phyloP scores from a whole-genome alignment of 805 yeast genomes.

The Starmerella sp. region DNA sequence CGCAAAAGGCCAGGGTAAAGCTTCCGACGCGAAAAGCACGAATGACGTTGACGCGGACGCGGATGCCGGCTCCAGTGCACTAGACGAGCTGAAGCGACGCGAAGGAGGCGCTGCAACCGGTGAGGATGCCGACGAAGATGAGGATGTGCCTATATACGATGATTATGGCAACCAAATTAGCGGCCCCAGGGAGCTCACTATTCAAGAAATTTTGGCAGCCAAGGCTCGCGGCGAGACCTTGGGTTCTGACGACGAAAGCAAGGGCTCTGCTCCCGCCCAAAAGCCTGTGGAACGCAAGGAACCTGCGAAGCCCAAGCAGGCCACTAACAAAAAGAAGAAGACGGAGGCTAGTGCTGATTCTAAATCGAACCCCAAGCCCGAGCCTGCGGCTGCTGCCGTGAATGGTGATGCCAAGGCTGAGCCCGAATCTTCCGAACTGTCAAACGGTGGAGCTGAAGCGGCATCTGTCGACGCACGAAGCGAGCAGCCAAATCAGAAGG shows the following conservation, averaged over 20 bases:
- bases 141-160: slow-evolving; percentile 23
- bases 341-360: not conserved
- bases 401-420: not conserved
- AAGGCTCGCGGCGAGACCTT: slow-evolving; percentile 7
- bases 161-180: slow-evolving; percentile 27
- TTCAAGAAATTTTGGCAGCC: slow-evolving; percentile 15
- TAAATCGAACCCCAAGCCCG: not conserved
- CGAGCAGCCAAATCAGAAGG: not conserved
- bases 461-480: not conserved
- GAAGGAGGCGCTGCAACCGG: slow-evolving; percentile 20
- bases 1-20: slow-evolving; percentile 37
- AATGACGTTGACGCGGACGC: slow-evolving; percentile 73
- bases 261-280: slow-evolving; percentile 19
- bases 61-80: slow-evolving; percentile 26
- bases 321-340: not conserved
- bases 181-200: slow-evolving; percentile 22
- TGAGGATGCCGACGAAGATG: slow-evolving; percentile 14
- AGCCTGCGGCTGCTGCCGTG: not conserved
- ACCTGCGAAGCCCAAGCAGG: not conserved
- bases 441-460: no score
- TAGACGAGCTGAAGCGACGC: slow-evolving; percentile 27
- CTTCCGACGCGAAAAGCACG: slow-evolving; percentile 39
- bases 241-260: slow-evolving; percentile 14
- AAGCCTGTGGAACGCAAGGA: not conserved
- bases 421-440: no score